Conservation (phyloP, 2,329 filamentous ascomycete genomes). For the Penicillium sp. region DNA sequence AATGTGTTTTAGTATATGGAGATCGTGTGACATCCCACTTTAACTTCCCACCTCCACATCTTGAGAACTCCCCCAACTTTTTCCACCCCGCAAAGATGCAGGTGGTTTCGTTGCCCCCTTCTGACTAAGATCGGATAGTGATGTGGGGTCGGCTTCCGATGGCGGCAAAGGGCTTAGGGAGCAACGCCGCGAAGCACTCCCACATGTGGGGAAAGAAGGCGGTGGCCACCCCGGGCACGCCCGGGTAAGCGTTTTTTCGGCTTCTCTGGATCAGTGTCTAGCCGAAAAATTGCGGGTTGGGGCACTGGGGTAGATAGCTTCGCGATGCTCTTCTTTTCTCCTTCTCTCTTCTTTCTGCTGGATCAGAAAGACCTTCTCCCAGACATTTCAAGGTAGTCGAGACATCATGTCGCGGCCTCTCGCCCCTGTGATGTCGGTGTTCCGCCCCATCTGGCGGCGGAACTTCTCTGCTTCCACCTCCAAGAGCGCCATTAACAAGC, state of each 20-base stretch:
- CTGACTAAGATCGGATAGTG: slow-evolving; percentile 6
- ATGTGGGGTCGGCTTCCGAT: slow-evolving; percentile 24
- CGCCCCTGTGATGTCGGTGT: slow-evolving; percentile 29
- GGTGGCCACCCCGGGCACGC: background rate
- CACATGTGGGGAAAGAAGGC: slow-evolving; percentile 7
- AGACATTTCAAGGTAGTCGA: slow-evolving; percentile 16
- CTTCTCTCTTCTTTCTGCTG: slow-evolving; percentile 18
- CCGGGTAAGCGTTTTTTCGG: slow-evolving; percentile 33
- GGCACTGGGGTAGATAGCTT: slow-evolving; percentile 15
- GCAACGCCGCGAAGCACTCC: slow-evolving; percentile 5
- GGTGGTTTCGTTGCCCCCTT: background rate
- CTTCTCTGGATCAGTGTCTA: slow-evolving; percentile 19
- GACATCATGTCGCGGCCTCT: slow-evolving; percentile 31
- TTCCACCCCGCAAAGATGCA: background rate
- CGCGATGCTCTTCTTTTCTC: slow-evolving; percentile 5
- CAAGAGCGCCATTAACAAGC: slow-evolving; percentile 71
- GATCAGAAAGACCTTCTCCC: slow-evolving; percentile 14
- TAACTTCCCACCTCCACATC: background rate
- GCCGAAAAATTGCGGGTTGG: slow-evolving; percentile 20
- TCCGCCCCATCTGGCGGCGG: slow-evolving; percentile 45
- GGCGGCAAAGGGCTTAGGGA: slow-evolving; percentile 18
- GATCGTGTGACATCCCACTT: background rate
- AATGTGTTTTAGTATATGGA: background rate
- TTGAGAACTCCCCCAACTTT: background rate
- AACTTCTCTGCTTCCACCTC: slow-evolving; percentile 67